Base-by-base conservation (phyloP, 306 rosid species). In the Ziziphus jujuba region DNA sequence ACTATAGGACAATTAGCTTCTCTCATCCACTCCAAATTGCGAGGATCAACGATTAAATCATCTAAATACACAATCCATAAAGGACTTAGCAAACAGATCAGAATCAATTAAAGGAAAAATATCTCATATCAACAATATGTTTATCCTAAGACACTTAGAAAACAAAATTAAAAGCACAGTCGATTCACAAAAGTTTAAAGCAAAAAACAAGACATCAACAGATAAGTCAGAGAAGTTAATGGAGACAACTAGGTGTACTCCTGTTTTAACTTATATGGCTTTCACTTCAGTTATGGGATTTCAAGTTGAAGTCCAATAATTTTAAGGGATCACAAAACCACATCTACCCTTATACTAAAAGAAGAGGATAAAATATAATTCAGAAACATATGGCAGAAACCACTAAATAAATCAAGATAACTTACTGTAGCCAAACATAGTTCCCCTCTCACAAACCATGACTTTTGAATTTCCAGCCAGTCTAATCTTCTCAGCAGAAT, bases 371-470 rank as follows among this genome's bases (percentile, higher is more conserved):
- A 49, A 69, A 22, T 14, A 34, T 25, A 12, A 61, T 73, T 54
- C 20, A 63, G 40, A 67, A 70, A 64, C 51, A 65, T 52, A 65
- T 19, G n/a, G 21, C 6, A 1, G 17, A 69, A 55, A 73, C 36
- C 54, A n/a, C 51, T 60, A 34, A 48, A 51, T 40, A 73, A 56
- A 62, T 31, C 31, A 7, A 59, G 71, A 33, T n/a, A 66, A 84
- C 99, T 90, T 87, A 93, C 99, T 93, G 77, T 93, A 93, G 65
- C 99, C 98, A 84, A 93, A 93, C 97, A 88, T 93, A 49, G 99
- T 90, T 79, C 96, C 96, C 80, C 97, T 88, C 80, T 90, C 97
- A 77, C 99, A 93, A 75, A 93, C 99, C 97, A 93, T 93, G 66
- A 93, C 92, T 55, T 90, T 93, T 73, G 91, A 82, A 81, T 93